A percentile compares a stretch with the other conserved stretches of the same genome.
phyloP scores from a whole-genome alignment of 2,329 filamentous ascomycete species.

The Verticillium albo-atrum region DNA sequence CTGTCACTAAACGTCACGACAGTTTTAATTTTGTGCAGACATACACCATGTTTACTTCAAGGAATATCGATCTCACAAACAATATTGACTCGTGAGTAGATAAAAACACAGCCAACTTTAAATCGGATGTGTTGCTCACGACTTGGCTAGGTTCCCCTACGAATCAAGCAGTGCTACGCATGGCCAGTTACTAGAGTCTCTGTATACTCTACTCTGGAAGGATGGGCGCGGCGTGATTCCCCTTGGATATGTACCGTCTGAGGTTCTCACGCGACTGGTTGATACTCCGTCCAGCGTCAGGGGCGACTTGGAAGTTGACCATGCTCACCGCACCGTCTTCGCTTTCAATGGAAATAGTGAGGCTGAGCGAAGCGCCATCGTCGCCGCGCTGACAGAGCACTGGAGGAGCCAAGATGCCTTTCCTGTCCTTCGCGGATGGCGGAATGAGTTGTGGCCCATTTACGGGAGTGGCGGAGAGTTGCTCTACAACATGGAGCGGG shows the following conservation, averaged over 20 bases:
- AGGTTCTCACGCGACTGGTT: constrained; percentile 44
- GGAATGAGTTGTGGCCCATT: constrained; percentile 75
- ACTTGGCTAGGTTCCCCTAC: constrained; percentile 68
- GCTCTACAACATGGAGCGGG: constrained; percentile 73
- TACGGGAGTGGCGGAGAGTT: constrained; percentile 61
- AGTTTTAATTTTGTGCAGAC: background rate
- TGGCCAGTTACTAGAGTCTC: constrained; percentile 48
- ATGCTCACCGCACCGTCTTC: constrained; percentile 55
- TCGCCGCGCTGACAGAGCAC: constrained; percentile 54
- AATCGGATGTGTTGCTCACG: background rate
- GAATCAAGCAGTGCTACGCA: constrained; percentile 55
- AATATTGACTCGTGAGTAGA: constrained; percentile 49
- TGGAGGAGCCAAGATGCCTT: constrained; percentile 72
- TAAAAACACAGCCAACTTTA: background rate
- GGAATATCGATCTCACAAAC: constrained; percentile 48
- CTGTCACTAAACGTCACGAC: background rate
- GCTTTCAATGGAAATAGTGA: constrained; percentile 57
- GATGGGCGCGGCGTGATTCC: constrained; percentile 57
- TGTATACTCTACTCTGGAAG: constrained; percentile 65
- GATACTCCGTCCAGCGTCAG: constrained; percentile 44
- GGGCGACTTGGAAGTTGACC: constrained; percentile 58
- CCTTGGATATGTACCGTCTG: constrained; percentile 57
- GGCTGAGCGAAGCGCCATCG: constrained; percentile 54
- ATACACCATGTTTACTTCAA: constrained; percentile 5
- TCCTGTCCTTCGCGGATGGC: constrained; percentile 71